phyloP scores from a whole-genome alignment of 2,329 filamentous ascomycete species.

The Echinosphaeria canescens region DNA sequence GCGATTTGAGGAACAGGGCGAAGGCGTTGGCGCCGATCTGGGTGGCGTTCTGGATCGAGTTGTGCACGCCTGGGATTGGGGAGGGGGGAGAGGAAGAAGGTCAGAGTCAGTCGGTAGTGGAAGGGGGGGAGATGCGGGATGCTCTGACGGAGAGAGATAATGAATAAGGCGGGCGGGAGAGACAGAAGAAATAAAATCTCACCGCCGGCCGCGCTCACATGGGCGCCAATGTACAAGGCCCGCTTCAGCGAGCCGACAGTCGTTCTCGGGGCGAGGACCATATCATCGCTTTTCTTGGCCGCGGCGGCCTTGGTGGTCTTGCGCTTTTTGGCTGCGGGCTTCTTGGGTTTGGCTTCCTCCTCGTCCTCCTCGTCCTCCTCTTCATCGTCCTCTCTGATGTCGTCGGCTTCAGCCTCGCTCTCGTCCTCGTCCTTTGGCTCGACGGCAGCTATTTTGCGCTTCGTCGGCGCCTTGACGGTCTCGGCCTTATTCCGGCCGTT shows the following conservation, averaged over 20 bases:
- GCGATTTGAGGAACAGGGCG: slow-evolving; percentile 87
- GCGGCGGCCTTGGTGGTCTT: slow-evolving; percentile 6
- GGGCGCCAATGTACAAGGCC: slow-evolving; percentile 70
- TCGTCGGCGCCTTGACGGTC: slow-evolving; percentile 5
- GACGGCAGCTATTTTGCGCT: slow-evolving; percentile 6
- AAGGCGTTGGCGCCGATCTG: slow-evolving; percentile 85
- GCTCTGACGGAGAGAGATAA: background rate
- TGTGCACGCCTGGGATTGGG: slow-evolving; percentile 50
- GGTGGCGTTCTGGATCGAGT: slow-evolving; percentile 56
- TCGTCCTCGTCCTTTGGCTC: slow-evolving; percentile 12
- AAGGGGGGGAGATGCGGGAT: background rate
- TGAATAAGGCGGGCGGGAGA: background rate
- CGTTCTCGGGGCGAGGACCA: slow-evolving; percentile 50
- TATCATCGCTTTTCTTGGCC: slow-evolving; percentile 22
- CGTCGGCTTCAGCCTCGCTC: slow-evolving; percentile 6
- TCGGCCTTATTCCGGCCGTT: slow-evolving; percentile 5
- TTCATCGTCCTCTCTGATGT: slow-evolving; percentile 2
- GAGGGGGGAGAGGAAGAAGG: slow-evolving; percentile 1
- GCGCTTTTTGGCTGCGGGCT: slow-evolving; percentile 7
- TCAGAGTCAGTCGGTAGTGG: background rate
- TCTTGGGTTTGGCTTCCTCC: slow-evolving; percentile 7
- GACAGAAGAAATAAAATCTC: too few relatives aligned
- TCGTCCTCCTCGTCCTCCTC: slow-evolving; percentile 7
- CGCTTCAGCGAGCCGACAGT: slow-evolving; percentile 37
- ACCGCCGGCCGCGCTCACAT: slow-evolving; percentile 82